phyloP scores from a whole-genome alignment of 805 yeast species.

The Candida peoriensis region DNA sequence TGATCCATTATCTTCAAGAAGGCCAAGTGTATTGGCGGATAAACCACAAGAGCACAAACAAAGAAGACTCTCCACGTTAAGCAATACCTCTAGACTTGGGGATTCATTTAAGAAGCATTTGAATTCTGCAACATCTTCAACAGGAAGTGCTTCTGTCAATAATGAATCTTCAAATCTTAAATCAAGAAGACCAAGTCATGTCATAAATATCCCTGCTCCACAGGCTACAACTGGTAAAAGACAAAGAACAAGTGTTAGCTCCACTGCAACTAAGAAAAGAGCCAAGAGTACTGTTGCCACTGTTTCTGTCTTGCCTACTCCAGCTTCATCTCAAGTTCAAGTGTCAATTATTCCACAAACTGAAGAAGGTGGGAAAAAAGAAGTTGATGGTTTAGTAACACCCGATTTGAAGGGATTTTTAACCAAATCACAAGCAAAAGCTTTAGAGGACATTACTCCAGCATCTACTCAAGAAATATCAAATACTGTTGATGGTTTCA shows the following conservation, averaged over 20 bases:
- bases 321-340: constrained; percentile 4
- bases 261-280: constrained; percentile 1
- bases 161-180: no score
- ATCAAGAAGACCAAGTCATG: constrained; percentile 20
- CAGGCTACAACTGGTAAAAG: constrained; percentile 8
- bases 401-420: no score
- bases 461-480: no score
- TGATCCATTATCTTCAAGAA: constrained; percentile 8
- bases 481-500: constrained; percentile 3
- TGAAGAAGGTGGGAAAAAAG: neutral
- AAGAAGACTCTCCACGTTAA: constrained; percentile 36
- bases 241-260: neutral
- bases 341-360: neutral
- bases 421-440: constrained; percentile 3
- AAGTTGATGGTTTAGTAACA: no score
- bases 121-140: no score
- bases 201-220: constrained; percentile 10
- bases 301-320: constrained; percentile 1
- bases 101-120: constrained; percentile 28
- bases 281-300: constrained; percentile 1
- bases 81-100: constrained; percentile 26
- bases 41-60: constrained; percentile 21
- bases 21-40: constrained; percentile 13
- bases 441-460: no score
- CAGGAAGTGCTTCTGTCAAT: constrained; percentile 4